These are phyloP conservation scores for Hansenula sp. DNA, from an alignment of 1,139 yeast species.

Conservation along the genomic window DNA sequence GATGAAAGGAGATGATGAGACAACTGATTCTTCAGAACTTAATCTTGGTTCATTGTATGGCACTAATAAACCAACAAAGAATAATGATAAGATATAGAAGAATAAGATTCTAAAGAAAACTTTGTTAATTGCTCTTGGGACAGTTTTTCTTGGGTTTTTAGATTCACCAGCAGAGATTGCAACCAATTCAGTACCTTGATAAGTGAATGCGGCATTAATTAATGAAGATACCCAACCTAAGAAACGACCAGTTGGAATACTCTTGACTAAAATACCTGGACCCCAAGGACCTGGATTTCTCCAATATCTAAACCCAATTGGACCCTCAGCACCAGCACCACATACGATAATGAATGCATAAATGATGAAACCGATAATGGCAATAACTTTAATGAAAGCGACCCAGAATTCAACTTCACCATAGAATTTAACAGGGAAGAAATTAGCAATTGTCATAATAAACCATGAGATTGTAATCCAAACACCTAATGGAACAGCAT, in stretches of 20 bases:
- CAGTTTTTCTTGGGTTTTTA: constrained; percentile 72
- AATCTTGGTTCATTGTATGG: constrained; percentile 70
- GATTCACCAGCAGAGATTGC: constrained; percentile 92
- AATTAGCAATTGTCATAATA: constrained; percentile 43
- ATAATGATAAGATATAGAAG: constrained; percentile 74
- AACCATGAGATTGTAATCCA: constrained; percentile 76
- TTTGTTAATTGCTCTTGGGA: constrained; percentile 81
- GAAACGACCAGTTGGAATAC: constrained; percentile 63
- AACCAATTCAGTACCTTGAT: constrained; percentile 81
- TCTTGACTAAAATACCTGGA: constrained; percentile 43
- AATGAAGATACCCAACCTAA: constrained; percentile 67
- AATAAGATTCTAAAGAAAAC: constrained; percentile 77
- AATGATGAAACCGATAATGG: constrained; percentile 68
- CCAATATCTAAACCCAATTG: constrained; percentile 88
- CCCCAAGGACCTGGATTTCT: constrained; percentile 90
- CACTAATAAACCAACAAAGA: constrained; percentile 79
- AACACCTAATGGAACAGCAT: constrained; percentile 56
- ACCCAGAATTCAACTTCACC: constrained; percentile 74
- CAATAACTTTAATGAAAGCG: constrained; percentile 65
- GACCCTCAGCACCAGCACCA: constrained; percentile 70
- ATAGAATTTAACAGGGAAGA: constrained; percentile 60
- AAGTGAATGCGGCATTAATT: constrained; percentile 71
- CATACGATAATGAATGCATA: constrained; percentile 71
- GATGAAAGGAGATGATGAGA: constrained; percentile 73
- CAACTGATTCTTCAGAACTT: constrained; percentile 36